Evolutionary conservation across 495 filamentous ascomycete genomes (phyloP), one percentile per base, ranked within the genome.

Genomic region (Neurospora sp.): DNA sequence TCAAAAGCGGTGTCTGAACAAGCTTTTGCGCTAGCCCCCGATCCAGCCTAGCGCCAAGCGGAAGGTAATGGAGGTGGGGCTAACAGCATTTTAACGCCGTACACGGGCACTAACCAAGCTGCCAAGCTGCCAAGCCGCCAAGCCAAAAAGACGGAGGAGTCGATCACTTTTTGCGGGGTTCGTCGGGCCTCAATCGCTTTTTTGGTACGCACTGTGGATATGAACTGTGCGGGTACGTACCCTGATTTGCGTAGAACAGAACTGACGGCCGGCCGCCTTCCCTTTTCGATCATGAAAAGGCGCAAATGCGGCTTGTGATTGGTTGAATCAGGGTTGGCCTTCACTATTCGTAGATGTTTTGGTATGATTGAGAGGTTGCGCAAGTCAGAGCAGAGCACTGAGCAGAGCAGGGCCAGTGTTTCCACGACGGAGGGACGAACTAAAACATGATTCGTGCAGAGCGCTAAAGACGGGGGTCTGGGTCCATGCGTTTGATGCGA

Each of bases 21-120:
- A 77, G 74, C 66, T 77, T 77, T 75, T n/a, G 70, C 60, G 76
- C 76, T 77, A 77, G 69, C 7, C 39, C 62, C 27, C 10, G 14
- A 66, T 72, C 23, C 46, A 23, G 69, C 16, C 35, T 74, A 75
- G 73, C 69, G 23, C 23, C 18, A 46, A 35, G 41, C 35, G 40
- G 60, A 27, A 42, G 40, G 41, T 20, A 39, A 41, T 71, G 41
- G 10, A 39, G 31, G 54, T 35, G 54, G 54, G 54, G 54, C 54
- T 18, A 31, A 31, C 20, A 46, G 8, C 42, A n/a, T 10, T n/a
- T 46, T 10, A 46, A n/a, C 42, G 42, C 18, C 40, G 14, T 41
- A n/a, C 18, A 44, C 18, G 18, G 42, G 42, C 42, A 20, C 42
- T 46, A 46, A 46, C 42, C 18, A 46, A 46, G 11, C 20, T 27